A percentile compares a stretch with the other conserved stretches of the same genome.
phyloP scores from a whole-genome alignment of 768 basidiomycete species.

The Rhizopogon vinicolor region DNA sequence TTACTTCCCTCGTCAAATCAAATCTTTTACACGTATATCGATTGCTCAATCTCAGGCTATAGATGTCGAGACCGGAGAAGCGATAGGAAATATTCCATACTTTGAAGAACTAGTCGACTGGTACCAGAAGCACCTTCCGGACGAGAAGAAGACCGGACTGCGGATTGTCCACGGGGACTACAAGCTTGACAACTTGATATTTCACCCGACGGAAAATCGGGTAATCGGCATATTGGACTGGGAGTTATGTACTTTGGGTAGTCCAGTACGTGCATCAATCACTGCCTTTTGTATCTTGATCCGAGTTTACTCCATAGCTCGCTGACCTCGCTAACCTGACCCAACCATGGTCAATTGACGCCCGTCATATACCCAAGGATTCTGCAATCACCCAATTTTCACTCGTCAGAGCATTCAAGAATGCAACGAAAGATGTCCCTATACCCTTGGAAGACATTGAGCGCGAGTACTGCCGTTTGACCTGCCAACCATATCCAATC shows the following conservation, averaged over 20 bases:
- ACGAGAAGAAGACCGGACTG: slow-evolving; percentile 67
- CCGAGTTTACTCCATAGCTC: slow-evolving; percentile 37
- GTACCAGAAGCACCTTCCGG: slow-evolving; percentile 72
- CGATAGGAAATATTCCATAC: slow-evolving; percentile 68
- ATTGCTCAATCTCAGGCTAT: slow-evolving; percentile 65
- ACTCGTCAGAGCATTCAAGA: slow-evolving; percentile 60
- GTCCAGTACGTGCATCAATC: slow-evolving; percentile 52
- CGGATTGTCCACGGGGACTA: slow-evolving; percentile 98
- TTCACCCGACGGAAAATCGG: slow-evolving; percentile 85
- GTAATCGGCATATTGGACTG: slow-evolving; percentile 97
- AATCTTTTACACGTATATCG: slow-evolving; percentile 79
- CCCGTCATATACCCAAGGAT: slow-evolving; percentile 30
- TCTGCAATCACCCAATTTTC: slow-evolving; percentile 9
- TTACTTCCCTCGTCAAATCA: slow-evolving; percentile 95
- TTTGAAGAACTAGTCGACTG: slow-evolving; percentile 70
- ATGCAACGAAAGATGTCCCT: slow-evolving; percentile 49
- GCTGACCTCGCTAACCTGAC: slow-evolving; percentile 91
- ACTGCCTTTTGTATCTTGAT: background rate
- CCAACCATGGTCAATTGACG: slow-evolving; percentile 70
- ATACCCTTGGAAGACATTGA: slow-evolving; percentile 71
- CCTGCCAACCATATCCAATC: slow-evolving; percentile 68
- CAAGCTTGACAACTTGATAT: slow-evolving; percentile 96
- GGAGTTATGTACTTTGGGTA: slow-evolving; percentile 95
- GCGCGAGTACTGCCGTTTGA: slow-evolving; percentile 72
- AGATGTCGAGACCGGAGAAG: slow-evolving; percentile 58